phyloP scores from a whole-genome alignment of 140 eudicot genomes.

The Bidens hawaiensis region DNA sequence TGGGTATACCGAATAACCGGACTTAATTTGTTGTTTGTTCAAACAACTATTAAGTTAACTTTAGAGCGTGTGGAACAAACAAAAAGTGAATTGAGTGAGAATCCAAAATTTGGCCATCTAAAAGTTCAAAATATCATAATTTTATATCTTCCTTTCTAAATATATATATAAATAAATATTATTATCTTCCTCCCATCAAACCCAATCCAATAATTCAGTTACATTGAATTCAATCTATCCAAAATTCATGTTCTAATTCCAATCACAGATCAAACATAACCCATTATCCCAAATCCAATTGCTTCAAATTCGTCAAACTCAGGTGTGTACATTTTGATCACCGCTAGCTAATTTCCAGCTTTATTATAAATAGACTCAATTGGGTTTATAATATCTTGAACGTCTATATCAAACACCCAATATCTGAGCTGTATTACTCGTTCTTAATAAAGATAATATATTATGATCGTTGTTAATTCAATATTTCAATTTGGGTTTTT shows the following conservation, averaged over 20 bases:
- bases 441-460: background rate
- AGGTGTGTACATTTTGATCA: slow-evolving; percentile 22
- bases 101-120: background rate
- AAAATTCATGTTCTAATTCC: background rate
- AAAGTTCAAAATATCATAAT: background rate
- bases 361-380: background rate
- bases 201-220: background rate
- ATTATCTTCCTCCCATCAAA: slow-evolving; percentile 3
- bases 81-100: slow-evolving; percentile 15
- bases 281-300: background rate
- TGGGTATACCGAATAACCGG: no score
- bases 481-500: background rate
- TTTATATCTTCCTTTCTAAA: background rate
- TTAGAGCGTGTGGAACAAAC: slow-evolving; percentile 1
- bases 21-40: no score
- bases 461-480: background rate
- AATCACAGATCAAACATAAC: background rate
- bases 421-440: slow-evolving; percentile 4
- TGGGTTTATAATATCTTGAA: no score
- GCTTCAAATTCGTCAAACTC: slow-evolving; percentile 19
- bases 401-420: slow-evolving; percentile 3
- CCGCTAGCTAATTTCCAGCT: slow-evolving; percentile 17
- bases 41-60: no score
- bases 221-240: background rate
- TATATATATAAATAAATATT: background rate